A percentile compares a stretch with the other conserved stretches of the same genome.
These are phyloP conservation scores for Fusarium multiceps DNA, from an alignment of 2,329 filamentous ascomycete species.

Conservation along the genomic window DNA sequence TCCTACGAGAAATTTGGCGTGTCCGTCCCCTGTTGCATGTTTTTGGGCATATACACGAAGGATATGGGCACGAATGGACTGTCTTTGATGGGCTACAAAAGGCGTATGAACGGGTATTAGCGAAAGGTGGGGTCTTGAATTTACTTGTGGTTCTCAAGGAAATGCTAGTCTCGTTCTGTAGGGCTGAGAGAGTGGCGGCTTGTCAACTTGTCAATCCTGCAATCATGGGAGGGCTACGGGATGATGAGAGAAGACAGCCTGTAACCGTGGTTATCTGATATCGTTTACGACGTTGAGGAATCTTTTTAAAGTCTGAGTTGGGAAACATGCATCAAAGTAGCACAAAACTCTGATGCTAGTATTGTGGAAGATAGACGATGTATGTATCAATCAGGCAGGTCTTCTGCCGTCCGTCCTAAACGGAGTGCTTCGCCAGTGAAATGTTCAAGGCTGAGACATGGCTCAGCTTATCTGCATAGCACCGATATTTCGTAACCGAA, in stretches of 20 bases:
- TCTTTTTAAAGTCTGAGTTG: not conserved
- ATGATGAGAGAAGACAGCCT: constrained; percentile 10
- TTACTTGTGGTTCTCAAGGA: constrained; percentile 8
- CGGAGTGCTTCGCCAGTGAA: not conserved
- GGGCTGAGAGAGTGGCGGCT: not conserved
- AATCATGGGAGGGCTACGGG: constrained; percentile 13
- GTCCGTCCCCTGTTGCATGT: constrained; percentile 69
- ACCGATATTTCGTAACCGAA: not conserved
- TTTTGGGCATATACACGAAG: constrained; percentile 76
- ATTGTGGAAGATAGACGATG: not conserved
- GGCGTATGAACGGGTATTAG: constrained; percentile 33
- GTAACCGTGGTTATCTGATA: constrained; percentile 1
- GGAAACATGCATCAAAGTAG: not conserved
- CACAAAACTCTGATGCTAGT: not conserved
- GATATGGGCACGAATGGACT: constrained; percentile 49
- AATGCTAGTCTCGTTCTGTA: constrained; percentile 1
- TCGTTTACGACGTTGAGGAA: no score
- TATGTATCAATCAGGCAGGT: not conserved
- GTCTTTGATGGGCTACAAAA: constrained; percentile 47
- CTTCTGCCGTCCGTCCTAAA: not conserved
- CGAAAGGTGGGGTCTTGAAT: constrained; percentile 1
- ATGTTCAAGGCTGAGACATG: not conserved
- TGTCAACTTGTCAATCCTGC: constrained; percentile 23
- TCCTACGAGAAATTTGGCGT: constrained; percentile 61
- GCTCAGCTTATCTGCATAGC: not conserved